Evolutionary conservation across 352 stramenopile genomes (phyloP), one percentile per base, ranked within the genome.

Genomic region (Phytophthora citrophthora): DNA sequence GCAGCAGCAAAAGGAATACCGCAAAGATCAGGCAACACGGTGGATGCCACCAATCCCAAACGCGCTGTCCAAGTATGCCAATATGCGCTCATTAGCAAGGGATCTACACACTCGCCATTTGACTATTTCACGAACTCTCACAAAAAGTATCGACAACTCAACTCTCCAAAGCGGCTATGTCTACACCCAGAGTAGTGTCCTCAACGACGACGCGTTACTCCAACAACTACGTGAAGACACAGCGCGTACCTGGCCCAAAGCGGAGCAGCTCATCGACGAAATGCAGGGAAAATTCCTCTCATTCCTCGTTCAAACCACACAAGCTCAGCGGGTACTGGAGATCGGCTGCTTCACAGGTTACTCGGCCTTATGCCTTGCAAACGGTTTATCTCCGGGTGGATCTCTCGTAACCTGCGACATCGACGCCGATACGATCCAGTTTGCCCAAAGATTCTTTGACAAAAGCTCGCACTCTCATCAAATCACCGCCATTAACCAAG

Each of bases 331-430:
- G 0, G 82, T 97, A 24, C 77, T 98, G 9, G 95, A 98, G 70
- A 83, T 98, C 39, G 95, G 95, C 20, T 97, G 88, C 23, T 98
- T 98, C 53, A 97, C 88, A n/a, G 95, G 93, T 9, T 98, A 98
- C 77, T 96, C 91, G 6, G 96, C 95, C 3, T 66, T 94, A 36
- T 96, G 86, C 50, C 81, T 98, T n/a, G 83, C 80, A 0, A 80
- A 75, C 27, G 82, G 80, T 0, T 66, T 92, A 15, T 15, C 52
- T 0, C 4, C 39, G 3, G 52, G 61, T 23, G 67, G 74, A 32
- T 59, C 48, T 0, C 63, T 94, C 29, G 64, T 76, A 3, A 91
- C 81, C 13, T 91, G 85, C 54, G 86, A 94, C 45, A 61, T 89
- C 40, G 74, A 93, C 55, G 39, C 53, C 8, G 41, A 62, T 10